phyloP scores from a whole-genome alignment of 805 yeast species.

The Ogataea polymorpha region DNA sequence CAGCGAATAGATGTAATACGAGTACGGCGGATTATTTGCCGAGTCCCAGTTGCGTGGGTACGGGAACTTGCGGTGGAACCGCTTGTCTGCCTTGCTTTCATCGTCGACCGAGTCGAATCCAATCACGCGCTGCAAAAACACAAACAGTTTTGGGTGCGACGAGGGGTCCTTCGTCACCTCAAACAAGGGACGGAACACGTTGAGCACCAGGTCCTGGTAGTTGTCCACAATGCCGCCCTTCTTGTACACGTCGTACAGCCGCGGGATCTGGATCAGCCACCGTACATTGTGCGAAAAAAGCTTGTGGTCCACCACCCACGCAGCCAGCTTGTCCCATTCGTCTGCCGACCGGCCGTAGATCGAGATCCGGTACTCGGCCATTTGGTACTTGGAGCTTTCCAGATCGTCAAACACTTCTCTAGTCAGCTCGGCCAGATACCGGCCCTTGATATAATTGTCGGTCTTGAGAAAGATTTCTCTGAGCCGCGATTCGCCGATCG shows the following conservation, averaged over 20 bases:
- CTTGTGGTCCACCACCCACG: constrained; percentile 93
- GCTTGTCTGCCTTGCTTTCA: constrained; percentile 87
- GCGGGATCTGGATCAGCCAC: constrained; percentile 95
- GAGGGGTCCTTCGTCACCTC: constrained; percentile 85
- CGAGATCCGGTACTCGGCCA: constrained; percentile 95
- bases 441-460: constrained; percentile 86
- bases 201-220: constrained; percentile 75
- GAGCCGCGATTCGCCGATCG: constrained; percentile 95
- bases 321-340: constrained; percentile 95
- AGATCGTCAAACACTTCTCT: constrained; percentile 91
- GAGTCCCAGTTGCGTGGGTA: constrained; percentile 80
- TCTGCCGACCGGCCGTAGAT: constrained; percentile 84
- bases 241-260: constrained; percentile 87
- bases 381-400: constrained; percentile 93
- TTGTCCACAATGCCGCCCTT: constrained; percentile 62
- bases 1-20: constrained; percentile 87
- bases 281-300: constrained; percentile 90
- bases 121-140: constrained; percentile 88
- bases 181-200: constrained; percentile 82
- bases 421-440: constrained; percentile 89
- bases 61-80: constrained; percentile 80
- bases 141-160: constrained; percentile 85
- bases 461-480: constrained; percentile 96
- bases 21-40: constrained; percentile 90
- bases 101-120: constrained; percentile 99